phyloP scores from a whole-genome alignment of 257 asterid genomes.

The Agastache rugosa region DNA sequence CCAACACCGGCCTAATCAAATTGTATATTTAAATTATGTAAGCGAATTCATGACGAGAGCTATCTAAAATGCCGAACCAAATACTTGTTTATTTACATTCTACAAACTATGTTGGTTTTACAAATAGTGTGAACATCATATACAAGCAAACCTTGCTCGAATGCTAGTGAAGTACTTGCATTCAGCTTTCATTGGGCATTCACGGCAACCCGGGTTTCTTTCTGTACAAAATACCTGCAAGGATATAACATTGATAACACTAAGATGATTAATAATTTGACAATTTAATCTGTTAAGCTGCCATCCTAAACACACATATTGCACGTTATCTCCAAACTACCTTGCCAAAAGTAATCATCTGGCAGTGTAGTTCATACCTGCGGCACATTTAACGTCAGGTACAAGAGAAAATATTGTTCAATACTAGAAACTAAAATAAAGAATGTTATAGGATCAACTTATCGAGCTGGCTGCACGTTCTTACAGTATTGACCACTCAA shows the following conservation, averaged over 20 bases:
- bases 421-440: neutral
- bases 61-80: neutral
- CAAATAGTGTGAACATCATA: neutral
- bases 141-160: slow-evolving; percentile 11
- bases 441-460: neutral
- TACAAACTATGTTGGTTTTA: neutral
- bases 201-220: slow-evolving; percentile 36
- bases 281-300: neutral
- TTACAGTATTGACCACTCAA: slow-evolving; percentile 25
- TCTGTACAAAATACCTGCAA: slow-evolving; percentile 37
- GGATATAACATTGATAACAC: neutral
- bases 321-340: neutral
- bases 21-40: too few relatives aligned
- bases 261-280: neutral
- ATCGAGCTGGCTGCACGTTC: neutral
- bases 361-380: slow-evolving; percentile 45
- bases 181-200: slow-evolving; percentile 40
- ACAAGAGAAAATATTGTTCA: neutral
- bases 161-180: slow-evolving; percentile 30
- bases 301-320: neutral
- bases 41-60: neutral
- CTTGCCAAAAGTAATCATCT: slow-evolving; percentile 38
- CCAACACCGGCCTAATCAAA: neutral
- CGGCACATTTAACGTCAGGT: neutral
- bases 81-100: neutral